Base-by-base conservation (phyloP, 2,329 filamentous ascomycete species). In the Dryadomyces sulphureus region DNA sequence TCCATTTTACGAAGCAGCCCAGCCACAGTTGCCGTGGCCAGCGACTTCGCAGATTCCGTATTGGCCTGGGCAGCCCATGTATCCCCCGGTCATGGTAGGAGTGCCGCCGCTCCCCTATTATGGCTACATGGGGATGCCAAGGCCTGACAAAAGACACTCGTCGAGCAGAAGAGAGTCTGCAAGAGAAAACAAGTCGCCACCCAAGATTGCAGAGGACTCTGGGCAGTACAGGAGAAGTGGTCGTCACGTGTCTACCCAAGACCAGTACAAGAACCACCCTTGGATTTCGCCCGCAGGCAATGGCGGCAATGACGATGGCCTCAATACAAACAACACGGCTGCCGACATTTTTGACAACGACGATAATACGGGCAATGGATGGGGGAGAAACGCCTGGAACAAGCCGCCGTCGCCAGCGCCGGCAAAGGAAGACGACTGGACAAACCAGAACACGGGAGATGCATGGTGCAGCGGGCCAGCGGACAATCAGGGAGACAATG, bases 261-360 rank as follows among this genome's bases (percentile, higher is more conserved):
- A 27, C 11, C 38, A 27, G 12, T 14, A 16, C 14, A 17, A 27
- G 16, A 35, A 24, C 9, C 66, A 68, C 5, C 60, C 63, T 41
- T 63, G 65, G 7, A 62, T 69, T 47, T 65, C 66, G 4, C 45
- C 54, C 11, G 56, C 25, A 64, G 19, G 70, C 69, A 30, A 62
- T 63, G 0, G 34, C 4, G 34, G n/a, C 9, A 12, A 36, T 4
- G 34, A 43, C 3, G 44, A 39, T 19, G 48, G 42, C 21, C 27
- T 46, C 2, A 6, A 45, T 7, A 40, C 50, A 14, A 50, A 50
- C 43, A 53, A 49, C 27, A 35, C n/a, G 11, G 46, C 42, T 6
- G 36, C 44, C 12, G 39, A 48, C 12, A n/a, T 43, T 9, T 47
- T 46, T 25, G 19, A 43, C 14, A 36, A 49, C 16, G 24, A 45